phyloP scores from a whole-genome alignment of 2,329 filamentous ascomycete species.

The Cladosporium sp. region DNA sequence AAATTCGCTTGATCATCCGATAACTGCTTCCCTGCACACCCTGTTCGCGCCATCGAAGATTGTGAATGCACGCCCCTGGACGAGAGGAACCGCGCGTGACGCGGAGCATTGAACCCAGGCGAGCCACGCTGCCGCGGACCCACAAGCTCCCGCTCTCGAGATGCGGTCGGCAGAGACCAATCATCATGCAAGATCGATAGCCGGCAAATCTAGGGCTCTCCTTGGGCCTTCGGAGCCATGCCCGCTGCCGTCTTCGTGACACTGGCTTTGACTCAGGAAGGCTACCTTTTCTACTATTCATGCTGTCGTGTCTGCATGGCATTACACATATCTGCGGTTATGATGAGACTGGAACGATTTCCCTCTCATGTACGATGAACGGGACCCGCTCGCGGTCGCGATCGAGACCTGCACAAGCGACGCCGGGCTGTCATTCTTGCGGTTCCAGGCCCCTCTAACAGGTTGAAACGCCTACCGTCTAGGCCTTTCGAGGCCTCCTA shows the following conservation, averaged over 20 bases:
- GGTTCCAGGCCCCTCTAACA: not conserved
- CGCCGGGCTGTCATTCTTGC: not conserved
- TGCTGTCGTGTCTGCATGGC: too few species aligned
- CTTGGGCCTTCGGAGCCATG: not conserved
- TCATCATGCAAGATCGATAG: not conserved
- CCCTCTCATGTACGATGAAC: too few species aligned
- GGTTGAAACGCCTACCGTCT: not conserved
- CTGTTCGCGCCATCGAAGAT: not conserved
- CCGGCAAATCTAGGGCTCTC: not conserved
- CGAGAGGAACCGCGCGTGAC: not conserved
- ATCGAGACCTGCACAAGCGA: not conserved
- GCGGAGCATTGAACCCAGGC: not conserved
- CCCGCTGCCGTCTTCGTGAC: not conserved
- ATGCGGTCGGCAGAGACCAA: not conserved
- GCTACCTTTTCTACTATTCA: not conserved
- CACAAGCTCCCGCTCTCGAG: not conserved
- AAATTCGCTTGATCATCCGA: not conserved
- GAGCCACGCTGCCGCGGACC: not conserved
- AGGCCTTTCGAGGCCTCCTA: not conserved
- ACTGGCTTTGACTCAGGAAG: not conserved
- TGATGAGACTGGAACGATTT: too few species aligned
- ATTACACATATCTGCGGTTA: not conserved
- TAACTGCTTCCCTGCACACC: not conserved
- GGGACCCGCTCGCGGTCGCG: not conserved
- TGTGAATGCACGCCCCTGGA: not conserved